Conservation (phyloP, 768 basidiomycete species). For the Mycena belliarum region DNA sequence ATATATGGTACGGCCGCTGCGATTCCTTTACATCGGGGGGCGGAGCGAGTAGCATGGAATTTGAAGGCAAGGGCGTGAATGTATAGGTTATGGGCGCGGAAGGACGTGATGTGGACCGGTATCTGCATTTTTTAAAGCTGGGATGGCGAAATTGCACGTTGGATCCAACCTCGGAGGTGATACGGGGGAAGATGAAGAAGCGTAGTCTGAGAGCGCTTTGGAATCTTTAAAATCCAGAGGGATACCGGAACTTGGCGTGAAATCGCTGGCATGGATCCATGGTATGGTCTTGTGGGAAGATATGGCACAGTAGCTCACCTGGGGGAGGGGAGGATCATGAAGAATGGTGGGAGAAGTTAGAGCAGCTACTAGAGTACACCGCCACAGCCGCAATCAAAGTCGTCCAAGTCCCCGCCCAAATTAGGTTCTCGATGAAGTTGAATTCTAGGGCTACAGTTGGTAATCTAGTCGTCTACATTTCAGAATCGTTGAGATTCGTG, state of each 20-base stretch:
- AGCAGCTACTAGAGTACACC: too few species aligned
- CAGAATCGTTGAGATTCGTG: slow-evolving; percentile 21
- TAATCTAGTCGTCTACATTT: slow-evolving; percentile 17
- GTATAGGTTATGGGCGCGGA: slow-evolving; percentile 37
- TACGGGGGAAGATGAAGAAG: background rate
- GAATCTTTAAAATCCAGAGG: slow-evolving; percentile 5
- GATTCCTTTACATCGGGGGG: slow-evolving; percentile 29
- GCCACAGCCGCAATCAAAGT: too few species aligned
- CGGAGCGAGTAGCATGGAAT: slow-evolving; percentile 40
- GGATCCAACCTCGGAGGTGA: slow-evolving; percentile 5
- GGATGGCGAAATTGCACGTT: background rate
- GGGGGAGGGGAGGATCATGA: slow-evolving; percentile 27
- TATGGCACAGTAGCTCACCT: slow-evolving; percentile 14
- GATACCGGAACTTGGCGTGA: slow-evolving; percentile 1
- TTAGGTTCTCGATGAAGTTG: slow-evolving; percentile 4
- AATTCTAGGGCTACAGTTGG: slow-evolving; percentile 22
- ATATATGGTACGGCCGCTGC: slow-evolving; percentile 44
- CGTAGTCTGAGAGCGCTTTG: slow-evolving; percentile 2
- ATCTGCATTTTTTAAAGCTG: slow-evolving; percentile 20
- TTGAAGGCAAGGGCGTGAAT: slow-evolving; percentile 39
- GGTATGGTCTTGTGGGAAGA: background rate
- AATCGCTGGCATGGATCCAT: slow-evolving; percentile 1
- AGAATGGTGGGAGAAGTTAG: background rate
- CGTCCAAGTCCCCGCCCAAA: too few species aligned
- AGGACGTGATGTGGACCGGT: slow-evolving; percentile 32